Evolutionary conservation across 2,329 filamentous ascomycete species (phyloP), one percentile per base, ranked within the genome.

Genomic region (Colletotrichum sp.): DNA sequence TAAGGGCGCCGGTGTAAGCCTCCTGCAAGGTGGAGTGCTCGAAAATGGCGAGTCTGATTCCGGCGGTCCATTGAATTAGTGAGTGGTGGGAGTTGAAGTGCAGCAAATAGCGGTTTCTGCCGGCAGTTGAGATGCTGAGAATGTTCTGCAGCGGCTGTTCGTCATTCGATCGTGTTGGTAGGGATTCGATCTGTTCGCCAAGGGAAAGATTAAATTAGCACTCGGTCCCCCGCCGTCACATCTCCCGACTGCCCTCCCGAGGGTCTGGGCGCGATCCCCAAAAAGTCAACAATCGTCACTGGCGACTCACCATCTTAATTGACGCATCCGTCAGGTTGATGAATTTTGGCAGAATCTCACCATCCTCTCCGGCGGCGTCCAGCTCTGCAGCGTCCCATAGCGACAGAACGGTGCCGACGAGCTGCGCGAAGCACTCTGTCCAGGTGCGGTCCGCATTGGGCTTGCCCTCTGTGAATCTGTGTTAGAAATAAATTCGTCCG

Each of bases 251-350:
- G 48, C 34, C 15, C 52, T 68, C 36, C 12, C 39, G 44, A 26
- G 8, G 44, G 44, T 60, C 57, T 62, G 39, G 65, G 64, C 57
- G 30, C 62, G 55, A 69, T 48, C 76, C 62, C 55, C 59, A 36
- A 39, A 68, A n/a, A 55, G 26, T 16, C 32, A 34, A 60, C 30
- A 24, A 55, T 32, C 24, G 62, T 39, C 32, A 39, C n/a, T 28
- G 62, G 12, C 32, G 22, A 77, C 85, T 79, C 90, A 98, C 97
- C 96, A 99, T 98, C 85, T 98, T 98, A 80, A 99, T 96, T 0
- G 97, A 98, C 24, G 97, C 97, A 89, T 99, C 97, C 8, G 97
- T 98, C 75, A 99, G 87, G 82, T 99, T 99, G 84, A 99, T 96
- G 83, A 98, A 99, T 67, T 95, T 97, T 36, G 96, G 95, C 57